Evolutionary conservation across 495 filamentous ascomycete genomes (phyloP).

Genomic region (Pyronema omphalodes): DNA sequence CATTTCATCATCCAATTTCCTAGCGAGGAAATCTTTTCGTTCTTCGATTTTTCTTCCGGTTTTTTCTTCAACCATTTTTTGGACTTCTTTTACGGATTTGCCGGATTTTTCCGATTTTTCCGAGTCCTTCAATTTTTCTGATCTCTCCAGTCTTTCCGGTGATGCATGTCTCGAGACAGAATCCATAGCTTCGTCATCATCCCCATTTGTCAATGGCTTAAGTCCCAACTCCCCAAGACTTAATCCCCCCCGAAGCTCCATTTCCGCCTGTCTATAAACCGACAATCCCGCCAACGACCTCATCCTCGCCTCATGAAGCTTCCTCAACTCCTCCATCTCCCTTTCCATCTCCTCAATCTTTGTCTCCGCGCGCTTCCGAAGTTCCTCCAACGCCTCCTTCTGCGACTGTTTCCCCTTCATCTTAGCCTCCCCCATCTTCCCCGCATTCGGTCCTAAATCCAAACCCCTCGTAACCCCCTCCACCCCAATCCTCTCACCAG

Average conservation of each 20-base stretch:
- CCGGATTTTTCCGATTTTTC: slow-evolving; percentile 48
- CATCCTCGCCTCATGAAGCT: slow-evolving; percentile 53
- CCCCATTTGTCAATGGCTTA: too few species aligned
- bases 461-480: slow-evolving; percentile 64
- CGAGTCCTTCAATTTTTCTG: slow-evolving; percentile 47
- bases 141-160: slow-evolving; percentile 41
- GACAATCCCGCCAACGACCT: slow-evolving; percentile 51
- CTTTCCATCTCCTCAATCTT: slow-evolving; percentile 46
- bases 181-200: background rate
- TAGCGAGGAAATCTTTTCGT: slow-evolving; percentile 9
- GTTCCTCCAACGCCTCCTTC: slow-evolving; percentile 47
- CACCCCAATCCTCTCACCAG: slow-evolving; percentile 62
- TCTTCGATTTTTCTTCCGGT: slow-evolving; percentile 19
- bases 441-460: slow-evolving; percentile 34
- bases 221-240: too few species aligned
- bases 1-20: slow-evolving; percentile 16
- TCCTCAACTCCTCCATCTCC: slow-evolving; percentile 69
- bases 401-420: slow-evolving; percentile 39
- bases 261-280: slow-evolving; percentile 45
- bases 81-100: slow-evolving; percentile 38
- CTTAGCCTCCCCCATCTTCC: slow-evolving; percentile 28
- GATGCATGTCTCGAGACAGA: background rate
- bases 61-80: slow-evolving; percentile 10
- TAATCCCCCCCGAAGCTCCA: slow-evolving; percentile 33
- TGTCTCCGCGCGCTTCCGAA: slow-evolving; percentile 51